Base-by-base conservation (phyloP, 768 basidiomycete species). In the Mycena latifolia region DNA sequence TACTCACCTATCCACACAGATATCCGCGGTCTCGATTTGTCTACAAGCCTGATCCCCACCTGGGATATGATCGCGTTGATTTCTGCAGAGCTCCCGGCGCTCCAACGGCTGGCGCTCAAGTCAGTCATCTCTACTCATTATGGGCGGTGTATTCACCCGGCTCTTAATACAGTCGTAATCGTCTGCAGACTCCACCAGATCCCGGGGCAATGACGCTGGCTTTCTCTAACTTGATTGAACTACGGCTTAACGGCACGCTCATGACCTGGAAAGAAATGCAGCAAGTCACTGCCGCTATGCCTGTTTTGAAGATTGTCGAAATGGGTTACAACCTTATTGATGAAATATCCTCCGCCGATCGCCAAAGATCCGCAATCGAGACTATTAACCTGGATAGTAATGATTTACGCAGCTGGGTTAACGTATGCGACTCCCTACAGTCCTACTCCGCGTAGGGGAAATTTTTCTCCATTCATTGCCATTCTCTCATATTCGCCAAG, bases 1-100 rank as follows among this genome's bases (percentile, higher is more conserved):
- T 22, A 45, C 51, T 51, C 67, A 52, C 55, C 28, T 59, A 41
- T 53, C 53, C 53, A 63, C 58, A 67, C 66, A 96, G 94, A 87
- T 72, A 82, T 96, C 47, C 86, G 86, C n/a, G 89, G 88, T 11
- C 81, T 98, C 39, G 92, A 98, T 79, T 80, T 98, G 39, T 94
- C 95, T 18, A 80, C 82, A 47, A 96, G 84, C 76, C 84, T 98
- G 20, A 71, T 98, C 33, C 76, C 89, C 5, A 82, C 77, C 61
- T 98, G 96, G 96, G 81, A 88, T 31, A 77, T 81, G 4, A 80
- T 97, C 20, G 87, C 89, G 12, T 72, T 75, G 25, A 94, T 98
- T 64, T 77, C 85, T 14, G 71, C 72, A 14, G 89, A 90, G 71
- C 79, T 98, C 4, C 87, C 85, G 12, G 73, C 72, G 6, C 84